These are phyloP conservation scores for Nymphaea thermarum DNA, from an alignment of 164 flowering plant genomes.

Conservation along the genomic window DNA sequence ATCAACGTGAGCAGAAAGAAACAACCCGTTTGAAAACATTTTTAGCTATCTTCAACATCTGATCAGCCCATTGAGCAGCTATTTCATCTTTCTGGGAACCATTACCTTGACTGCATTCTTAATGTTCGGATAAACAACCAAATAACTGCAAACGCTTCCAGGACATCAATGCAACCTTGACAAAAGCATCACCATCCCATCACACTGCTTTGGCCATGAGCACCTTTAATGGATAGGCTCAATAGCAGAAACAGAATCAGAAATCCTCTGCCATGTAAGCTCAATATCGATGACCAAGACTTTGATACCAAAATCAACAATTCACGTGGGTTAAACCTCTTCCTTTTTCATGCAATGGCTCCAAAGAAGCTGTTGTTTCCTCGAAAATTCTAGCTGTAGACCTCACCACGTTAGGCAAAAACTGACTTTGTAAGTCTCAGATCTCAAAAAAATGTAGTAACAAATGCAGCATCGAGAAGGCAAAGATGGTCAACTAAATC, in stretches of 20 bases:
- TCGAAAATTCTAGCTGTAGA: constrained; percentile 30
- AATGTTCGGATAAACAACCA: constrained; percentile 55
- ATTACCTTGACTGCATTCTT: constrained; percentile 29
- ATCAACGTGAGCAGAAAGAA: constrained; percentile 67
- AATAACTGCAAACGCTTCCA: constrained; percentile 61
- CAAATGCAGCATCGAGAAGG: constrained; percentile 70
- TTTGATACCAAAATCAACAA: constrained; percentile 26
- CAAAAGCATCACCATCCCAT: constrained; percentile 12
- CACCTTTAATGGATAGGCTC: constrained; percentile 23
- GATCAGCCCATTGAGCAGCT: constrained; percentile 11
- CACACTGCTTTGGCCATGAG: constrained; percentile 8
- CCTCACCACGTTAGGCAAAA: constrained; percentile 35
- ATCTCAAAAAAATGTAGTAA: constrained; percentile 55
- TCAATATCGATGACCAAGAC: constrained; percentile 41
- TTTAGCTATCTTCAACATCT: constrained; percentile 29
- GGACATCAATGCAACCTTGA: constrained; percentile 36
- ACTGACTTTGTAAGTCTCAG: constrained; percentile 19
- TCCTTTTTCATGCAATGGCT: constrained; percentile 7
- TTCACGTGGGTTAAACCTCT: constrained; percentile 14
- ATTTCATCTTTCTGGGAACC: not conserved
- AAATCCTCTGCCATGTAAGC: constrained; percentile 40
- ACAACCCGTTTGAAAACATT: constrained; percentile 63
- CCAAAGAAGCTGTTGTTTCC: constrained; percentile 18
- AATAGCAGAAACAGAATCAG: constrained; percentile 26
- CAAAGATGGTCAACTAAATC: constrained; percentile 28